Base-by-base conservation (phyloP, 257 asterid species). In the Primulina tabacum region DNA sequence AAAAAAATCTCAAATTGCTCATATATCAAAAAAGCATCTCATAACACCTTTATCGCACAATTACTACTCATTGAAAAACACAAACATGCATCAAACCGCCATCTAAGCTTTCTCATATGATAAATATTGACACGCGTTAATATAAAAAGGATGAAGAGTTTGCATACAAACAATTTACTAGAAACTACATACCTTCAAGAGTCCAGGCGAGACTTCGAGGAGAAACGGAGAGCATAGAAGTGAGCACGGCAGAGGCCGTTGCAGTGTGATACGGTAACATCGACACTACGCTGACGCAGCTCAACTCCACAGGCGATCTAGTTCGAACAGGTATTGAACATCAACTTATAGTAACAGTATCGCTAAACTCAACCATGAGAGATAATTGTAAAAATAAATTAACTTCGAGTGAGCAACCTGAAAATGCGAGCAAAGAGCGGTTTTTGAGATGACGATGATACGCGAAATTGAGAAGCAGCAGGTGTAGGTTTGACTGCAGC, bases 181-280 rank as follows among this genome's bases (percentile, higher is more conserved):
- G 57, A n/a, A 21, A 26, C 37, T 20, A 28, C 24, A 69, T 79
- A 90, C 97, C 98, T 82, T 93, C 94, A 64, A 93, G 76, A 71
- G 87, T 83, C 98, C 97, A 93, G 62, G 92, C 94, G 69, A 75
- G 80, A 57, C 67, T 57, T 24, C 95, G 86, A 57, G 96, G 95
- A 58, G 95, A 77, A 66, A 73, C 92, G 7, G 97, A 83, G 21
- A 92, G 90, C 98, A 92, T 86, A 11, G 98, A 90, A 76, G 85
- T 92, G 61, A 92, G 88, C 76, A 90, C 67, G 14, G 97, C 90
- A 24, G 96, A 84, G 73, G 98, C 97, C 16, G 98, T 90, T 2
- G 95, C 96, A 16, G 92, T 75, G 79, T 92, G 97, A 78, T 90
- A 87, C 8, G 98, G 98, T 76, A 92, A 75, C 96, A 90, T 87